Evolutionary conservation across 2,329 filamentous ascomycete genomes (phyloP).

Genomic region (Furcasterigmium sp.): DNA sequence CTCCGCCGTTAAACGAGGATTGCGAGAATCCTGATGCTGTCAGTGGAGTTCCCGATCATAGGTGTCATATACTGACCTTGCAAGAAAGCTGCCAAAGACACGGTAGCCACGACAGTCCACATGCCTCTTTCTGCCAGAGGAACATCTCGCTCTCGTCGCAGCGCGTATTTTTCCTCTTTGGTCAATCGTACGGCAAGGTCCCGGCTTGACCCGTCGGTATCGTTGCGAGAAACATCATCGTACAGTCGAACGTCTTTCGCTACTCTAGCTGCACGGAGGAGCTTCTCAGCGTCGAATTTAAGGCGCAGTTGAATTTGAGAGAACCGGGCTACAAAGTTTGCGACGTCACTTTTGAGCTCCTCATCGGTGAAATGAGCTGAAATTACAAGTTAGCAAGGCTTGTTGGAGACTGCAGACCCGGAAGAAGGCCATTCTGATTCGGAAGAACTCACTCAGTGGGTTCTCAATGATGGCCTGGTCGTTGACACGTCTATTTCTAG

Average conservation of each 20-base stretch:
- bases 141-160: slow-evolving; percentile 30
- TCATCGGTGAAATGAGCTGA: slow-evolving; percentile 30
- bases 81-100: slow-evolving; percentile 36
- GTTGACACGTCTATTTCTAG: slow-evolving; percentile 21
- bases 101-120: slow-evolving; percentile 32
- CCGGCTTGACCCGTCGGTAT: slow-evolving; percentile 12
- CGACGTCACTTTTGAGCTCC: slow-evolving; percentile 29
- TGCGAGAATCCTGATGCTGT: slow-evolving; percentile 33
- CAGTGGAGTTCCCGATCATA: too few species aligned
- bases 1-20: slow-evolving; percentile 36
- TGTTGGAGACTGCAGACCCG: too few species aligned
- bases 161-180: slow-evolving; percentile 27
- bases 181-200: slow-evolving; percentile 25
- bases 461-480: slow-evolving; percentile 30
- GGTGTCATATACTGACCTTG: slow-evolving; percentile 26
- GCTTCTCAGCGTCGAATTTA: slow-evolving; percentile 20
- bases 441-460: slow-evolving; percentile 19
- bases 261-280: slow-evolving; percentile 33
- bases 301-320: slow-evolving; percentile 8
- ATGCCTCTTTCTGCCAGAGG: slow-evolving; percentile 33
- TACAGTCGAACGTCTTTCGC: slow-evolving; percentile 33
- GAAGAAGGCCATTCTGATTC: too few species aligned
- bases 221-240: slow-evolving; percentile 26
- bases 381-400: background rate
- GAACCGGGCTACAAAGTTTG: slow-evolving; percentile 19